phyloP scores from a whole-genome alignment of 2,329 filamentous ascomycete species.

The Aspergillus eucalypticola region DNA sequence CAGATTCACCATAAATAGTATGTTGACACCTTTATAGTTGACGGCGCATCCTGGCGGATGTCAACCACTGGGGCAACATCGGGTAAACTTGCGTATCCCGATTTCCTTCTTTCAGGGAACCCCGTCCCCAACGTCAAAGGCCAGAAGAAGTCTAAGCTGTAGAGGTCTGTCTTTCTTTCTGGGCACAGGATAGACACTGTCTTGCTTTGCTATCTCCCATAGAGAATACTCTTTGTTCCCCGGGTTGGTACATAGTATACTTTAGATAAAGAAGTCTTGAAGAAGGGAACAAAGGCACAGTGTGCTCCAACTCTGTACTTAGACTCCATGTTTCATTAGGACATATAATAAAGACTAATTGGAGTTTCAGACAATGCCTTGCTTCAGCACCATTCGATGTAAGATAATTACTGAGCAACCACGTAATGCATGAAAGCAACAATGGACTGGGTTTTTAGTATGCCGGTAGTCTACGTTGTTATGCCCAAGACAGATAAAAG shows the following conservation, averaged over 20 bases:
- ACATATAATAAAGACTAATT: not conserved
- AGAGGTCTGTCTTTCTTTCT: not conserved
- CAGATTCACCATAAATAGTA: not conserved
- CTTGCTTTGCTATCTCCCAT: not conserved
- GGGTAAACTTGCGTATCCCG: slow-evolving; percentile 54
- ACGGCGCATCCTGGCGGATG: slow-evolving; percentile 45
- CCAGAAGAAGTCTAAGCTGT: slow-evolving; percentile 59
- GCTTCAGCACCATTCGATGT: not conserved
- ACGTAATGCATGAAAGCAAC: too few relatives aligned
- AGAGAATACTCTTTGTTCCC: not conserved
- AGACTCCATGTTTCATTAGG: not conserved
- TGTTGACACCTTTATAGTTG: slow-evolving; percentile 30
- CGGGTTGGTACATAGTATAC: not conserved
- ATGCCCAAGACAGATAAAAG: too few relatives aligned
- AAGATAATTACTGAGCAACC: too few relatives aligned
- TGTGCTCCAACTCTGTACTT: not conserved
- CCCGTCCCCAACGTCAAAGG: slow-evolving; percentile 60
- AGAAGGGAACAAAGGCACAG: not conserved
- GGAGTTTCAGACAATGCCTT: not conserved
- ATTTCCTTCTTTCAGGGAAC: slow-evolving; percentile 58
- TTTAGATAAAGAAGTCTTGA: not conserved
- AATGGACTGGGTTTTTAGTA: too few relatives aligned
- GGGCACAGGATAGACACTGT: not conserved
- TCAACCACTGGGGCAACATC: slow-evolving; percentile 32
- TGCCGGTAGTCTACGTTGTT: too few relatives aligned